Conservation (phyloP, 139 green algal genomes). For the Chlamydomonas schloesseri region DNA sequence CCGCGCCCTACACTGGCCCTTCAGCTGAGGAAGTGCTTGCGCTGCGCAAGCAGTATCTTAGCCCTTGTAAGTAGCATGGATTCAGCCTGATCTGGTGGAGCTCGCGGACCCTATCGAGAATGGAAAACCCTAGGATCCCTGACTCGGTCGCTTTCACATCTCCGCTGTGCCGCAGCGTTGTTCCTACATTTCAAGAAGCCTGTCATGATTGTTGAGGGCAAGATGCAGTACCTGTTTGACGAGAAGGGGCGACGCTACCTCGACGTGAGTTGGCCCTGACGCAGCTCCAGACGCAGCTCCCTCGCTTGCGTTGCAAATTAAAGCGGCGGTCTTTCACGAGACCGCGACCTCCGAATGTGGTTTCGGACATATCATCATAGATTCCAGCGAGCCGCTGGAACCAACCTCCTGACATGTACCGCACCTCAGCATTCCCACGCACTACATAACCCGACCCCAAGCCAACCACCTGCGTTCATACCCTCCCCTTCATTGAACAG, state of each 20-base stretch:
- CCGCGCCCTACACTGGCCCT: conserved; percentile 85
- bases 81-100: background rate
- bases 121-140: conserved; percentile 12
- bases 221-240: conserved; percentile 98
- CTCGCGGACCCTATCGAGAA: too few species aligned
- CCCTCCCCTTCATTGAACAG: too few species aligned
- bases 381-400: too few species aligned
- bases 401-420: too few species aligned
- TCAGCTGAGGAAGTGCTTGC: conserved; percentile 84
- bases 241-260: conserved; percentile 92
- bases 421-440: too few species aligned
- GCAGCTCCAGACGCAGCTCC: background rate
- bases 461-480: too few species aligned
- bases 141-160: background rate
- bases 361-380: too few species aligned
- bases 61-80: conserved; percentile 71
- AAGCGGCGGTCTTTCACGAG: too few species aligned
- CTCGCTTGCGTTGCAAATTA: too few species aligned
- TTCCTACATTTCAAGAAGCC: conserved; percentile 90
- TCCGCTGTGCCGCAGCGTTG: conserved; percentile 62
- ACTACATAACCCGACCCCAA: too few species aligned
- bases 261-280: conserved; percentile 74
- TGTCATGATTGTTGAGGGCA: conserved; percentile 96
- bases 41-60: conserved; percentile 85
- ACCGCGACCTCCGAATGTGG: too few species aligned